Conservation (phyloP, 495 filamentous ascomycete genomes). For the Penicillium roqueforti region DNA sequence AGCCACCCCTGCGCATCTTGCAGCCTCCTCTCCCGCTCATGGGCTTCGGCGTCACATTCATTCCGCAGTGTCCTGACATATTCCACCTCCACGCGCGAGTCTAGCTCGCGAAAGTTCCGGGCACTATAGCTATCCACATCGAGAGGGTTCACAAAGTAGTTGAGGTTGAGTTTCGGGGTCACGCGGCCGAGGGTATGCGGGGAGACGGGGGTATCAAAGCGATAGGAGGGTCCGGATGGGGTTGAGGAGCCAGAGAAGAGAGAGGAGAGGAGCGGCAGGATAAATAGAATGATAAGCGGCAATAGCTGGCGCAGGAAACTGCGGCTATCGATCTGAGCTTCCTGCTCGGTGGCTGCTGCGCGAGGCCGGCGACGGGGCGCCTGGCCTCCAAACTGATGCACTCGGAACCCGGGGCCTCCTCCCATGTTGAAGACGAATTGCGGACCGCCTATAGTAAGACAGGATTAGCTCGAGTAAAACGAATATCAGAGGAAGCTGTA, state of each 20-base stretch:
- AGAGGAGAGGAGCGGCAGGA: constrained; percentile 80
- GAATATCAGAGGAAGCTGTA: not conserved
- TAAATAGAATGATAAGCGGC: constrained; percentile 81
- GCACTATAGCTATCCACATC: constrained; percentile 67
- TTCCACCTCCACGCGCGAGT: constrained; percentile 67
- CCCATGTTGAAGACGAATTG: constrained; percentile 91
- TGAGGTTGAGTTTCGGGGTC: constrained; percentile 64
- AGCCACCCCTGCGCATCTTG: constrained; percentile 90
- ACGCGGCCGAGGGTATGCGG: constrained; percentile 69
- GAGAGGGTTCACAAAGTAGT: constrained; percentile 78
- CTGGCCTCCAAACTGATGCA: constrained; percentile 80
- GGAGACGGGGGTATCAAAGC: constrained; percentile 60
- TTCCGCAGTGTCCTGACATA: constrained; percentile 61
- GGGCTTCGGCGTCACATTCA: constrained; percentile 69
- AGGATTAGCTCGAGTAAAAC: not conserved
- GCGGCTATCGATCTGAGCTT: constrained; percentile 45
- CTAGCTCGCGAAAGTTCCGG: constrained; percentile 65
- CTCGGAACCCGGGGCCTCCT: constrained; percentile 73
- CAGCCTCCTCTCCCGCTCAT: constrained; percentile 56
- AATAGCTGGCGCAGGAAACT: constrained; percentile 60
- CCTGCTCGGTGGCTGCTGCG: constrained; percentile 53
- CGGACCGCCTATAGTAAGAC: constrained; percentile 51
- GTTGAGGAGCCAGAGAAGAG: constrained; percentile 62
- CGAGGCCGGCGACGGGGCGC: constrained; percentile 65
- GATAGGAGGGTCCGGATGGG: constrained; percentile 61